Conservation (phyloP, 306 rosid genomes). For the Lablab purpureus region DNA sequence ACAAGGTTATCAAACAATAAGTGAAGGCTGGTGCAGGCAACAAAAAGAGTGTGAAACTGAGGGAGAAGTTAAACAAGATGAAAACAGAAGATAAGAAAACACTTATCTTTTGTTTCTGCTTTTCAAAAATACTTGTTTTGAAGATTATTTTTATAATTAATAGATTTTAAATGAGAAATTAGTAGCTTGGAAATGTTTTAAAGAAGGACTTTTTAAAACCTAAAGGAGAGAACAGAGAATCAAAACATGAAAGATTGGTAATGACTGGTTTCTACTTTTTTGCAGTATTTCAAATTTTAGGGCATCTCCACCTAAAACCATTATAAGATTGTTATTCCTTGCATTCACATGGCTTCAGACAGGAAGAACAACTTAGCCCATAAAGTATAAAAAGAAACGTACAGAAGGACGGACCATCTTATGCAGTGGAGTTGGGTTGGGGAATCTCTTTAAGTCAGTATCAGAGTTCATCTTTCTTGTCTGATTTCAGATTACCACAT, state of each 20-base stretch:
- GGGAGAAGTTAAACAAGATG: neutral
- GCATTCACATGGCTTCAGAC: neutral
- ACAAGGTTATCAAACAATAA: neutral
- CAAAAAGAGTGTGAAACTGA: neutral
- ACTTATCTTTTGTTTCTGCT: neutral
- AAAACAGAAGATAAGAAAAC: neutral
- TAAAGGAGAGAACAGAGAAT: neutral
- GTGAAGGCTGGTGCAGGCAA: neutral
- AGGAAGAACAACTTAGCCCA: neutral
- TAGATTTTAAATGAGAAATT: neutral
- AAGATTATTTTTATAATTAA: neutral
- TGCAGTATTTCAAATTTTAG: neutral
- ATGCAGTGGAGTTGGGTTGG: neutral
- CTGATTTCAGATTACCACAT: neutral
- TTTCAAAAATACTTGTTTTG: neutral
- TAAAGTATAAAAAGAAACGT: neutral
- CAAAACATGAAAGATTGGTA: neutral
- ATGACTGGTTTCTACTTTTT: neutral
- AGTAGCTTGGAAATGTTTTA: neutral
- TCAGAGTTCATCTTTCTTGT: neutral
- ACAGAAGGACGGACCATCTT: neutral
- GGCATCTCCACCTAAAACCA: neutral
- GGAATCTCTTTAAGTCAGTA: neutral
- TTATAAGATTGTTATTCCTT: neutral
- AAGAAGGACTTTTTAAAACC: neutral